Percentiles rank a stretch among this genome's conserved stretches.
phyloP scores from a whole-genome alignment of 257 asterid species.

The Dorcoceras hygrometricum region DNA sequence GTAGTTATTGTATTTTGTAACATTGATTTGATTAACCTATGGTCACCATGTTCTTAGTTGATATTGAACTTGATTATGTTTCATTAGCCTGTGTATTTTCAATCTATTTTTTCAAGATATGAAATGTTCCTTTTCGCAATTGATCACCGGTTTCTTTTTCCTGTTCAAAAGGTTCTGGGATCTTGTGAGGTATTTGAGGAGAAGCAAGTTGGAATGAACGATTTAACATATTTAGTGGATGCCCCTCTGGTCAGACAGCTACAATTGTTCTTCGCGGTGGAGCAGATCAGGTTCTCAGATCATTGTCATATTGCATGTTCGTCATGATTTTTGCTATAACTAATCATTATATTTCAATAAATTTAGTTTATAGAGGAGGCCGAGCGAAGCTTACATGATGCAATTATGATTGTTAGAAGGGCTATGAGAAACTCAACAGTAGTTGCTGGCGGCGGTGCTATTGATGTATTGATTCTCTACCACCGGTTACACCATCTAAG shows the following conservation, averaged over 20 bases:
- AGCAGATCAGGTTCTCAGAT: conserved; percentile 77
- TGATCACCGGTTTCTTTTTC: conserved; percentile 15
- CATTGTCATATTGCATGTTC: conserved; percentile 8
- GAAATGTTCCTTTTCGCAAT: conserved; percentile 7
- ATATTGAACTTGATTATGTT: not conserved
- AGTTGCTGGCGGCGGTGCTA: conserved; percentile 95
- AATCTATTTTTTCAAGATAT: no score
- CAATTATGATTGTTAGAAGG: conserved; percentile 82
- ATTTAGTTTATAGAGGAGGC: conserved; percentile 66
- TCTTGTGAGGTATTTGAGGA: conserved; percentile 81
- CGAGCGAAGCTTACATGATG: conserved; percentile 72
- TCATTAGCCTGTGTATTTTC: not conserved
- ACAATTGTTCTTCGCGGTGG: conserved; percentile 97
- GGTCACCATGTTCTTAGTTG: not conserved
- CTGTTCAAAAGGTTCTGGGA: conserved; percentile 65
- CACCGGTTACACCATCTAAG: conserved; percentile 13
- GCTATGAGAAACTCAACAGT: conserved; percentile 85
- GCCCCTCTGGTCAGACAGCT: conserved; percentile 84
- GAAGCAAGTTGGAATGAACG: conserved; percentile 93
- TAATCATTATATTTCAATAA: conserved; percentile 29
- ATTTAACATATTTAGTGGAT: conserved; percentile 87
- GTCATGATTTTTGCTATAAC: conserved; percentile 12
- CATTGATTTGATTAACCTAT: conserved; percentile 1
- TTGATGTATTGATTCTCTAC: conserved; percentile 55
- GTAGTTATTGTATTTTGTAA: conserved; percentile 31